A percentile compares a stretch with the other conserved stretches of the same genome.
These are phyloP conservation scores for Simmondsia chinensis DNA, from an alignment of 148 eudicot genomes.

Conservation along the genomic window DNA sequence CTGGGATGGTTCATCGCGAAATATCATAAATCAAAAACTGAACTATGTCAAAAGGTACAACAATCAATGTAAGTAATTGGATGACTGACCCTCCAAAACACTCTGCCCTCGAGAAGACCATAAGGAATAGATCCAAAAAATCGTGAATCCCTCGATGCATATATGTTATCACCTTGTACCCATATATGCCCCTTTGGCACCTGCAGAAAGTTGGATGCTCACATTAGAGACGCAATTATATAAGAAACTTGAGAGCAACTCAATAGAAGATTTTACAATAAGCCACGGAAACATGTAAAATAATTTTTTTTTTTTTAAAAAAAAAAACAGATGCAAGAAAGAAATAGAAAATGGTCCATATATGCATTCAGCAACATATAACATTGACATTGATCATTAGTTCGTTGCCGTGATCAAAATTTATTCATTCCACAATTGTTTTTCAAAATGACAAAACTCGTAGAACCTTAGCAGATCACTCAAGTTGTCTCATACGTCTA, in stretches of 20 bases:
- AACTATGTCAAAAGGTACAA: background rate
- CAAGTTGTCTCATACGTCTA: no score
- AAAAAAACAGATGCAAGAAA: no score
- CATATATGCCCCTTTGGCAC: constrained; percentile 84
- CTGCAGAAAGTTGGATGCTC: constrained; percentile 15
- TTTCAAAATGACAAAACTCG: no score
- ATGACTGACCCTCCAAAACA: constrained; percentile 55
- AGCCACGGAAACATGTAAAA: background rate
- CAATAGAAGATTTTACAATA: background rate
- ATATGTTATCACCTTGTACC: constrained; percentile 79
- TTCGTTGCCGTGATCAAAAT: no score
- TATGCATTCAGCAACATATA: constrained; percentile 13
- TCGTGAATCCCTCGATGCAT: constrained; percentile 55
- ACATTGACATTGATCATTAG: no score
- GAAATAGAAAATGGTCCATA: background rate
- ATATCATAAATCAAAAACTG: background rate
- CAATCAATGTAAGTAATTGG: background rate
- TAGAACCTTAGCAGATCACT: no score
- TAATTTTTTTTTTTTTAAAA: no score
- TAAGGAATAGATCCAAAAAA: constrained; percentile 72
- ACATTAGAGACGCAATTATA: background rate
- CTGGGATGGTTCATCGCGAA: no score
- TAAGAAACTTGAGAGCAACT: background rate
- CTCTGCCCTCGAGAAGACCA: constrained; percentile 43
- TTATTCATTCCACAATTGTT: no score